These are phyloP conservation scores for Trypanosoma cruzi DNA, from an alignment of 208 protist genomes.

Conservation along the genomic window DNA sequence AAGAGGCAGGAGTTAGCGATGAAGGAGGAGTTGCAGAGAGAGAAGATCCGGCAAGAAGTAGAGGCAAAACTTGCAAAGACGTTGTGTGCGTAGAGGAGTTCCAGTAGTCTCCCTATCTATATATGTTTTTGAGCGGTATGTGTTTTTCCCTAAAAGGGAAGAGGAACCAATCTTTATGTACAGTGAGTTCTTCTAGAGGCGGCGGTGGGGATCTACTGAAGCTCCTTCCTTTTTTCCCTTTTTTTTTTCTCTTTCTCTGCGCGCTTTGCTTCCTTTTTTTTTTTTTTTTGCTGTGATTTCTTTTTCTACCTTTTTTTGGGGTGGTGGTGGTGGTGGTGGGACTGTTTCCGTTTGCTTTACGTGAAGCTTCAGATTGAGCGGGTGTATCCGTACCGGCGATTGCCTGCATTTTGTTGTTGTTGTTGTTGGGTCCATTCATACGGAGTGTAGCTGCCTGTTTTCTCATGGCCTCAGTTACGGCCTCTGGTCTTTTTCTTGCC, in stretches of 20 bases:
- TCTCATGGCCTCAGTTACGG: slow-evolving; percentile 17
- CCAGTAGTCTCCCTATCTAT: slow-evolving; percentile 2
- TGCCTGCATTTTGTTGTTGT: too few species aligned
- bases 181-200: too few species aligned
- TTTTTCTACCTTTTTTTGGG: slow-evolving; percentile 1
- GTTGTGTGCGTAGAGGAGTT: slow-evolving; percentile 6
- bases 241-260: slow-evolving; percentile 12
- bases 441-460: not conserved
- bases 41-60: slow-evolving; percentile 23
- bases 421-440: not conserved
- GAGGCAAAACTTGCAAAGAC: slow-evolving; percentile 24
- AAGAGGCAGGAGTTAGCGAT: slow-evolving; percentile 25
- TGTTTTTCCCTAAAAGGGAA: too few species aligned
- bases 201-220: too few species aligned
- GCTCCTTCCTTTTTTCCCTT: slow-evolving; percentile 1
- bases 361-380: too few species aligned
- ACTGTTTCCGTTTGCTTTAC: too few species aligned
- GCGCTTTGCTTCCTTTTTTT: slow-evolving; percentile 1
- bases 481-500: slow-evolving; percentile 35
- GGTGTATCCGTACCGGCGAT: not conserved
- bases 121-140: too few species aligned
- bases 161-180: too few species aligned
- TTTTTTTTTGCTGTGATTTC: slow-evolving; percentile 5
- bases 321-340: too few species aligned
- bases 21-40: slow-evolving; percentile 29